phyloP scores from a whole-genome alignment of 2,329 filamentous ascomycete genomes.

The Phyllosticta capitalensis region DNA sequence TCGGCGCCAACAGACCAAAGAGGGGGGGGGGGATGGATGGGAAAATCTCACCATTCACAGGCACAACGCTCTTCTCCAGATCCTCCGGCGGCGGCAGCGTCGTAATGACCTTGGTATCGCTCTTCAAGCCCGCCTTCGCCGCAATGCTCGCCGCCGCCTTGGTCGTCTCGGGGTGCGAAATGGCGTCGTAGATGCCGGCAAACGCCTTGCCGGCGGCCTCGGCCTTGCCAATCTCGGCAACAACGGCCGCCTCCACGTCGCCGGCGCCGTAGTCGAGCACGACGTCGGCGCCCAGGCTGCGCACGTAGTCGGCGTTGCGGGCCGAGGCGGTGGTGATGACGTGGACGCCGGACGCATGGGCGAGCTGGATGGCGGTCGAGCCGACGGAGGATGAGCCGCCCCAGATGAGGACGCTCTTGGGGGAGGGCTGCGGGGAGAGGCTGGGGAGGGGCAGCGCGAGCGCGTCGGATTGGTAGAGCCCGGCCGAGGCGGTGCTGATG shows the following conservation, averaged over 20 bases:
- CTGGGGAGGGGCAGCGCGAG: constrained; percentile 32
- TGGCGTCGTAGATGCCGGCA: constrained; percentile 31
- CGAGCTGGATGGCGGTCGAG: constrained; percentile 24
- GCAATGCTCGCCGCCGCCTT: neutral
- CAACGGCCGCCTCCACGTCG: constrained; percentile 26
- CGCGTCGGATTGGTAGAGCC: constrained; percentile 31
- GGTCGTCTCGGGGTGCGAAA: constrained; percentile 10
- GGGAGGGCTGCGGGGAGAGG: constrained; percentile 18
- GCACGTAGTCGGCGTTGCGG: constrained; percentile 25
- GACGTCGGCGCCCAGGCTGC: constrained; percentile 20
- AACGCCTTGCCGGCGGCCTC: constrained; percentile 21
- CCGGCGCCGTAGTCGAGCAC: constrained; percentile 26
- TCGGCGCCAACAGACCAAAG: too few relatives aligned
- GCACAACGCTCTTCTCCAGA: neutral
- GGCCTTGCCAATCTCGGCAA: constrained; percentile 24
- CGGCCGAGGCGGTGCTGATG: constrained; percentile 35
- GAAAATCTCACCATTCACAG: neutral
- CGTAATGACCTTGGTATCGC: neutral
- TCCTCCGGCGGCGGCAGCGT: constrained; percentile 1
- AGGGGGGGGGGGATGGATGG: too few relatives aligned
- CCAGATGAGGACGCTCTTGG: constrained; percentile 29
- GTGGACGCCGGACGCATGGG: constrained; percentile 24
- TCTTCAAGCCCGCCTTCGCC: neutral
- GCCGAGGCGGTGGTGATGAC: constrained; percentile 24
- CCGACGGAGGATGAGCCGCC: constrained; percentile 30